phyloP scores from a whole-genome alignment of 2,329 filamentous ascomycete genomes.

The Trichoderma sp. region DNA sequence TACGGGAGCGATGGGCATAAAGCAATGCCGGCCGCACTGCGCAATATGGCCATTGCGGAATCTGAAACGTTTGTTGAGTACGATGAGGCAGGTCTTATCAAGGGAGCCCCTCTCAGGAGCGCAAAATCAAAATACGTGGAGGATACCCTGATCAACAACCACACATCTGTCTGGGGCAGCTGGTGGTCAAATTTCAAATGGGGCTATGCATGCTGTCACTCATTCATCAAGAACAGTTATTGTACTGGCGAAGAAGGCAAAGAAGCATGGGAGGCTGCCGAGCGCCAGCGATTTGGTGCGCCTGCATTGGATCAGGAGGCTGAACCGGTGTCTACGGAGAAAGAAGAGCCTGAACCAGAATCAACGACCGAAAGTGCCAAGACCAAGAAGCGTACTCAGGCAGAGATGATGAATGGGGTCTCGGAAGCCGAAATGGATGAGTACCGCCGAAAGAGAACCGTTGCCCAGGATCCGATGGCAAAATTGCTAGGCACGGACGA shows the following conservation, averaged over 20 bases:
- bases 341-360: background rate
- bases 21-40: conserved; percentile 60
- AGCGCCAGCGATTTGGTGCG: conserved; percentile 56
- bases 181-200: conserved; percentile 97
- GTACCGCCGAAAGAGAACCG: conserved; percentile 74
- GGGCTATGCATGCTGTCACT: conserved; percentile 96
- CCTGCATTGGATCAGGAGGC: conserved; percentile 39
- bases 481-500: conserved; percentile 75
- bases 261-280: conserved; percentile 74
- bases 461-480: conserved; percentile 84
- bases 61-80: conserved; percentile 92
- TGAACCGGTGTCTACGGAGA: conserved; percentile 23
- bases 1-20: conserved; percentile 71
- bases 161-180: conserved; percentile 90
- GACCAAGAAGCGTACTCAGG: conserved; percentile 70
- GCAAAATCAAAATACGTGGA: conserved; percentile 91
- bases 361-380: conserved; percentile 31
- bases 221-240: conserved; percentile 92
- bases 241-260: conserved; percentile 92
- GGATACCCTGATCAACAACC: conserved; percentile 86
- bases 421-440: conserved; percentile 84
- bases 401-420: conserved; percentile 76
- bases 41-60: conserved; percentile 70
- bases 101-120: conserved; percentile 75
- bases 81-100: conserved; percentile 85